Evolutionary conservation across 768 basidiomycete genomes (phyloP).

Genomic region (Crucibulum laeve): DNA sequence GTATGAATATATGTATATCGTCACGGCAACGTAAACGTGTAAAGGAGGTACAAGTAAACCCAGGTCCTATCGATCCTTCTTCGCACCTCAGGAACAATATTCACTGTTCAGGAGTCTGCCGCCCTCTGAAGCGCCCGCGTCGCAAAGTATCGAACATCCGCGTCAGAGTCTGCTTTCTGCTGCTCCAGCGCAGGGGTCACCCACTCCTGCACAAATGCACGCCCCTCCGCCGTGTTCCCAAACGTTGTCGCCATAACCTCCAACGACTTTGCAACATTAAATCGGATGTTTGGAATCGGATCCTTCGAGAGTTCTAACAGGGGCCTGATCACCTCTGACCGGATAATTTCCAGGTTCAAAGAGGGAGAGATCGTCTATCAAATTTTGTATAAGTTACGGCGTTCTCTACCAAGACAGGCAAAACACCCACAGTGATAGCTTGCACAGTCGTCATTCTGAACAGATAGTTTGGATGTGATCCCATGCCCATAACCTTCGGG

Average conservation of each 20-base stretch:
- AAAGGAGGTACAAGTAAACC: too few relatives aligned
- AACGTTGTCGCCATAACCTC: conserved; percentile 82
- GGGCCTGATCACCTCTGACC: conserved; percentile 78
- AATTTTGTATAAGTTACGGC: conserved; percentile 6
- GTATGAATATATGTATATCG: too few relatives aligned
- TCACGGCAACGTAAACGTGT: too few relatives aligned
- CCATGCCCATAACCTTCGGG: conserved; percentile 97
- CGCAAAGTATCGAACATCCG: conserved; percentile 96
- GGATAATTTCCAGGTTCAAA: conserved; percentile 78
- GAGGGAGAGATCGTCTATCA: conserved; percentile 90
- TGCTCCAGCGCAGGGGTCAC: conserved; percentile 83
- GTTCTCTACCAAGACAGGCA: conserved; percentile 6
- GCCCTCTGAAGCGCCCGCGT: conserved; percentile 70
- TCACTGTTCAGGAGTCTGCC: too few relatives aligned
- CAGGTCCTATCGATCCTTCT: too few relatives aligned
- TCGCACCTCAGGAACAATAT: too few relatives aligned
- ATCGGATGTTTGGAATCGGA: conserved; percentile 97
- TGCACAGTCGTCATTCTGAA: conserved; percentile 99
- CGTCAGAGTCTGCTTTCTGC: conserved; percentile 84
- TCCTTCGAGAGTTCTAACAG: conserved; percentile 81
- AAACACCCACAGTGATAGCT: conserved; percentile 83
- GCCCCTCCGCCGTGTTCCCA: conserved; percentile 61
- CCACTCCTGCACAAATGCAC: conserved; percentile 65
- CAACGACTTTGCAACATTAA: conserved; percentile 95
- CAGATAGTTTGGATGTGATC: conserved; percentile 92